phyloP scores from a whole-genome alignment of 78 protist genomes.

The Dictyostelium capitatum region DNA sequence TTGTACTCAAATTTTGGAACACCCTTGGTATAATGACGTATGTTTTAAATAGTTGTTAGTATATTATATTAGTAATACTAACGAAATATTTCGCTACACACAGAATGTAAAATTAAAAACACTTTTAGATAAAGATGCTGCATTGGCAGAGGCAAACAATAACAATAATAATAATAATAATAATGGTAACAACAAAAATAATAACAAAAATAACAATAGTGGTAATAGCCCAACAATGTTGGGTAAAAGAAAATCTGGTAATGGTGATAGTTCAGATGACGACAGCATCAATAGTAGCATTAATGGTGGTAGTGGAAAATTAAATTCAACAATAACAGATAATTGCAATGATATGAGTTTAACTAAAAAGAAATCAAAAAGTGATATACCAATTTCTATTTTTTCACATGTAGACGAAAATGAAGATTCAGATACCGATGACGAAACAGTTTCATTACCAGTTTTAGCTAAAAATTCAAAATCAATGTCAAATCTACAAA shows the following conservation, averaged over 20 bases:
- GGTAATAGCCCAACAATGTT: not conserved
- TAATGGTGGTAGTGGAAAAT: not conserved
- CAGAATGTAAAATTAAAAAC: slow-evolving; percentile 14
- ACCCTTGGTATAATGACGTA: slow-evolving; percentile 78
- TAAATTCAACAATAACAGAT: not conserved
- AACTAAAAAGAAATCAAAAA: slow-evolving; percentile 22
- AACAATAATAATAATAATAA: slow-evolving; percentile 33
- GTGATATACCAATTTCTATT: not conserved
- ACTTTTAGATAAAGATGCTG: slow-evolving; percentile 40
- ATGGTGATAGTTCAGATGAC: not conserved
- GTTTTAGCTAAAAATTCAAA: slow-evolving; percentile 5
- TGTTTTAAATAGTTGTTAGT: not conserved
- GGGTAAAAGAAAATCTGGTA: slow-evolving; percentile 76
- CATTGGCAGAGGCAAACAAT: slow-evolving; percentile 14
- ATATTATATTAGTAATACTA: not conserved
- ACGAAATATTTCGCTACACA: no score
- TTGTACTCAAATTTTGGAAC: slow-evolving; percentile 50
- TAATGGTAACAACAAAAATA: not conserved
- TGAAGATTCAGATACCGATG: slow-evolving; percentile 40
- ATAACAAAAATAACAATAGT: not conserved
- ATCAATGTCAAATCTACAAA: slow-evolving; percentile 35
- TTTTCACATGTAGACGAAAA: not conserved
- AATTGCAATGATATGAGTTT: not conserved
- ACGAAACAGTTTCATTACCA: slow-evolving; percentile 26
- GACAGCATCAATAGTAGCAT: not conserved